These are phyloP conservation scores for Monilinia polystroma DNA, from an alignment of 2,329 filamentous ascomycete genomes.

Conservation along the genomic window DNA sequence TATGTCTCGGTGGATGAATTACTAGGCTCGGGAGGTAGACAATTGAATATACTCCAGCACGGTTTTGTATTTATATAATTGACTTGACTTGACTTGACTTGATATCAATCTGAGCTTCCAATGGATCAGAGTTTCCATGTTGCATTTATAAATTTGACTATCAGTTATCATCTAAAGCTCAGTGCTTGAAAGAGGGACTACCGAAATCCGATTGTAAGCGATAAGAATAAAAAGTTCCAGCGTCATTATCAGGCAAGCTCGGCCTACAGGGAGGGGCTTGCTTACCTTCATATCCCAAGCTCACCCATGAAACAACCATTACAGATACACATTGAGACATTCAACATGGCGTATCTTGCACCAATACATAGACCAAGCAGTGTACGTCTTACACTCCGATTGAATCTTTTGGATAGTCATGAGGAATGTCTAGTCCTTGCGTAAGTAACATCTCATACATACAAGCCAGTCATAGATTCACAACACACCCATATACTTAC, in stretches of 20 bases:
- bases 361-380: conserved; percentile 92
- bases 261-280: conserved; percentile 19
- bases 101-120: too few species aligned
- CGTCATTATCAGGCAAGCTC: conserved; percentile 19
- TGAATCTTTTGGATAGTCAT: conserved; percentile 70
- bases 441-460: conserved; percentile 52
- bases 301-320: neutral
- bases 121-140: neutral
- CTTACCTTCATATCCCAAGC: neutral
- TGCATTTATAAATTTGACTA: neutral
- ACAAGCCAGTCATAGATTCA: neutral
- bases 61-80: neutral
- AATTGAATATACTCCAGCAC: conserved; percentile 12
- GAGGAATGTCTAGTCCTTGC: conserved; percentile 84
- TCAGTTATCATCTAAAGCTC: neutral
- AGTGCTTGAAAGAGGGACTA: neutral
- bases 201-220: conserved; percentile 21
- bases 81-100: too few species aligned
- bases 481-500: conserved; percentile 28
- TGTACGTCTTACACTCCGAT: conserved; percentile 81
- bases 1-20: conserved; percentile 17
- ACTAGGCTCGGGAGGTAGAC: conserved; percentile 12
- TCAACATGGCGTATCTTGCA: conserved; percentile 84
- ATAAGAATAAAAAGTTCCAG: conserved; percentile 25
- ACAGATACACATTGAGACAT: neutral